phyloP scores from a whole-genome alignment of 352 stramenopile species.

The Phytophthora citricola region DNA sequence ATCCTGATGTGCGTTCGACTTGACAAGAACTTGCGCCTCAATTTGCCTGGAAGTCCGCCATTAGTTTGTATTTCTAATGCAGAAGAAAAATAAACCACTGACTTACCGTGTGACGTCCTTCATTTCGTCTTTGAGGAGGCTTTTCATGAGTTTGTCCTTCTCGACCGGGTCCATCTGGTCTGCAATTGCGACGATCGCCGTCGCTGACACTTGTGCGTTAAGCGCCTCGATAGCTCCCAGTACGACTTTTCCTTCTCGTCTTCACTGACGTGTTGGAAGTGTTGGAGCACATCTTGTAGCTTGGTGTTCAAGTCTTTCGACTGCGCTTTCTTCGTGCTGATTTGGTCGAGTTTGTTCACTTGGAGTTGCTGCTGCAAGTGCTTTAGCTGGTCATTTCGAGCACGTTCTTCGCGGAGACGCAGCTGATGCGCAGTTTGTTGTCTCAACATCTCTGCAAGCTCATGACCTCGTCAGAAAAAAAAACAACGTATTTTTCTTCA shows the following conservation, averaged over 20 bases:
- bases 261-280: conserved; percentile 69
- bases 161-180: conserved; percentile 64
- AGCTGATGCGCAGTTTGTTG: conserved; percentile 41
- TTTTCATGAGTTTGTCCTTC: conserved; percentile 63
- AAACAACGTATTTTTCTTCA: neutral
- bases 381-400: conserved; percentile 46
- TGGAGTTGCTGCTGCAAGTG: conserved; percentile 62
- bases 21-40: conserved; percentile 50
- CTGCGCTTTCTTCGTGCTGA: conserved; percentile 54
- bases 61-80: neutral
- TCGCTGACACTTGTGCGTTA: conserved; percentile 55
- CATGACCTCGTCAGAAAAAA: conserved; percentile 1
- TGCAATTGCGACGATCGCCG: conserved; percentile 50
- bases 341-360: conserved; percentile 54
- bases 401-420: conserved; percentile 45
- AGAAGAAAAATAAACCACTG: neutral
- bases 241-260: conserved; percentile 65
- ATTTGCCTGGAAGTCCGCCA: conserved; percentile 46
- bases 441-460: conserved; percentile 43
- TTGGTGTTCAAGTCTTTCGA: conserved; percentile 60
- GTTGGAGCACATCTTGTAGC: conserved; percentile 52
- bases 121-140: conserved; percentile 64
- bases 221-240: conserved; percentile 54
- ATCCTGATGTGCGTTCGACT: conserved; percentile 64
- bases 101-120: conserved; percentile 59